Evolutionary conservation across 129 eudicot species (phyloP).

Genomic region (Ambrosia artemisiifolia): DNA sequence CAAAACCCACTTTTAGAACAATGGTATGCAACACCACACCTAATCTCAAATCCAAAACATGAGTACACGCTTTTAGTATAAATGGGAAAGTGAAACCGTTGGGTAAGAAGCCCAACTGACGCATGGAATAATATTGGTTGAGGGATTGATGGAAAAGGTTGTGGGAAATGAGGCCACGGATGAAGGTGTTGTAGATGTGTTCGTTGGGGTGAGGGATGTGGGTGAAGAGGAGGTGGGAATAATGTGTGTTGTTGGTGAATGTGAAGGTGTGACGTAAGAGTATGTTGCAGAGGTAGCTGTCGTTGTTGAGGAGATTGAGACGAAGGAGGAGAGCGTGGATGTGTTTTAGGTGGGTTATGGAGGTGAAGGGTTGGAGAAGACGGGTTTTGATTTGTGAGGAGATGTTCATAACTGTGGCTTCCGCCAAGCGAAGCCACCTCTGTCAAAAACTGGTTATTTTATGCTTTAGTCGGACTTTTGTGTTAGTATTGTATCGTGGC

Average conservation of each 20-base stretch:
- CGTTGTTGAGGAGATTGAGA: conserved; percentile 42
- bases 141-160: conserved; percentile 45
- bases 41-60: conserved; percentile 35
- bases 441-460: too few species aligned
- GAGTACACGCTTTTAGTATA: conserved; percentile 58
- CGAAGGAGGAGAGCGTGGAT: conserved; percentile 59
- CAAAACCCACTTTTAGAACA: conserved; percentile 60
- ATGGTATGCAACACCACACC: conserved; percentile 55
- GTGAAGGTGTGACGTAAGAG: conserved; percentile 46
- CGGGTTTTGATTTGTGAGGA: conserved; percentile 34
- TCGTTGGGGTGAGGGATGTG: conserved; percentile 54
- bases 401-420: conserved; percentile 17
- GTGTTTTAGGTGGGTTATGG: conserved; percentile 62
- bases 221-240: conserved; percentile 51
- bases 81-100: conserved; percentile 64
- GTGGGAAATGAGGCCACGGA: conserved; percentile 56
- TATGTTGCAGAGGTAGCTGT: conserved; percentile 55
- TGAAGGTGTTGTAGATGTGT: conserved; percentile 55
- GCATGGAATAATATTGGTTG: conserved; percentile 44
- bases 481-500: too few species aligned
- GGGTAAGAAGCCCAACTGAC: conserved; percentile 50
- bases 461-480: too few species aligned
- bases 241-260: conserved; percentile 29
- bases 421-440: too few species aligned
- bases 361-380: conserved; percentile 37